Evolutionary conservation across 2,329 filamentous ascomycete species (phyloP).

Genomic region (Venturia pyrina): DNA sequence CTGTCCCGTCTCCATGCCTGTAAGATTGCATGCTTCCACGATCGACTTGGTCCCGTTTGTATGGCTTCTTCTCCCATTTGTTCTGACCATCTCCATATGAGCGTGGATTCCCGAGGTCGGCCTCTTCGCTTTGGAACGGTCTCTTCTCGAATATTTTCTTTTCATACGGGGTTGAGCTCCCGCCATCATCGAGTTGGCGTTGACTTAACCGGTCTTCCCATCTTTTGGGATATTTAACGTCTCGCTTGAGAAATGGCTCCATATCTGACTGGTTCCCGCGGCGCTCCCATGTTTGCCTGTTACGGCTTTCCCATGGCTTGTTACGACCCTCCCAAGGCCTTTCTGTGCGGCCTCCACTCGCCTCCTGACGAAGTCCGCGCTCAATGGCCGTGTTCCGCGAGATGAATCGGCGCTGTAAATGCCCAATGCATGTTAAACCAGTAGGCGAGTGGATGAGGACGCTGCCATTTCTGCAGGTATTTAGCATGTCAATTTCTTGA

Average conservation of each 20-base stretch:
- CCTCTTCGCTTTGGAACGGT: neutral
- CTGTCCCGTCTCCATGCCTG: neutral
- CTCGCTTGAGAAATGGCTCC: neutral
- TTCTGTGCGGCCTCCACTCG: neutral
- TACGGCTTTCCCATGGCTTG: no score
- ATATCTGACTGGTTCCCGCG: neutral
- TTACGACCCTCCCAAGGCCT: conserved; percentile 1
- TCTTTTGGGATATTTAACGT: neutral
- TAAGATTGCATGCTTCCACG: neutral
- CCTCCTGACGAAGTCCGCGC: neutral
- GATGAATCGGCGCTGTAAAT: neutral
- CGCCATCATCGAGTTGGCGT: neutral
- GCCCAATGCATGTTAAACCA: neutral
- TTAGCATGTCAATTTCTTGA: neutral
- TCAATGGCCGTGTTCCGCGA: neutral
- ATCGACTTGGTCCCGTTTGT: neutral
- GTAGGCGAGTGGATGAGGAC: neutral
- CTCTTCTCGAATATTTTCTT: neutral
- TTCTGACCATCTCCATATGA: neutral
- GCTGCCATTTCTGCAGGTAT: neutral
- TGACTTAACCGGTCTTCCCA: neutral
- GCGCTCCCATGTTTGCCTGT: neutral
- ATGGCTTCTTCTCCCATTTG: neutral
- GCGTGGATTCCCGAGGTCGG: neutral
- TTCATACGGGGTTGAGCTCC: neutral